Evolutionary conservation across 345 rosid genomes (phyloP), one percentile per base, ranked within the genome.

Genomic region (Camelina sativa): DNA sequence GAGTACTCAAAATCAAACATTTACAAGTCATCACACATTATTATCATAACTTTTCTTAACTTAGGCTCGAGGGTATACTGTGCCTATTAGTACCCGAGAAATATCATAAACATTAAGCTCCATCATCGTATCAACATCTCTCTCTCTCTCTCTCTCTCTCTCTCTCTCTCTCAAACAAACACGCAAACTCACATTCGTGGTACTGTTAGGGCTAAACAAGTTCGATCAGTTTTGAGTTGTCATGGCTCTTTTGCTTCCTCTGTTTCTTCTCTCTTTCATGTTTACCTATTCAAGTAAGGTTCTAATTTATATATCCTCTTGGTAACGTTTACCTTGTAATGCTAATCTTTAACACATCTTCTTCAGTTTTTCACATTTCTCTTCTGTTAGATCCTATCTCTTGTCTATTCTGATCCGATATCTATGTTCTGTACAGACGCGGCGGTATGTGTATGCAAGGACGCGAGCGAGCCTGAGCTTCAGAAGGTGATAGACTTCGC

Each of bases 401-500:
- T 41, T 5, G 30, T 30, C 25, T 55, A 20, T 44, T 32, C 28
- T 58, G 35, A n/a, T 20, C 35, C 12, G 57, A 30, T 16, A 58
- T 71, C 48, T 59, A 4, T 51, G 55, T 51, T 65, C 6, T 75
- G 30, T 17, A 53, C 65, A 91, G 96, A 79, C 65, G 98, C 90
- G 34, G 76, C 76, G 8, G 84, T 89, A 71, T 94, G 98, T 59
- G 8, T 91, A 22, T 94, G 98, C 47, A 94, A 84, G 76, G 91
- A 88, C 72, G 96, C 87, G 41, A 20, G 75, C 67, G 96, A 91
- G 1, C 6, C 51, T n/a, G 80, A 48, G 3, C 82, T 88, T 3
- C 98, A 94, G 77, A 94, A 91, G 73, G 52, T 84, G 9, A 52
- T 94, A 28, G 98, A 94, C 78, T 94, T 87, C 66, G 98, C 98